Percentiles rank a stretch among this genome's conserved stretches.
phyloP scores from a whole-genome alignment of 2,329 filamentous ascomycete genomes.

The Rugonectria rugulosa region DNA sequence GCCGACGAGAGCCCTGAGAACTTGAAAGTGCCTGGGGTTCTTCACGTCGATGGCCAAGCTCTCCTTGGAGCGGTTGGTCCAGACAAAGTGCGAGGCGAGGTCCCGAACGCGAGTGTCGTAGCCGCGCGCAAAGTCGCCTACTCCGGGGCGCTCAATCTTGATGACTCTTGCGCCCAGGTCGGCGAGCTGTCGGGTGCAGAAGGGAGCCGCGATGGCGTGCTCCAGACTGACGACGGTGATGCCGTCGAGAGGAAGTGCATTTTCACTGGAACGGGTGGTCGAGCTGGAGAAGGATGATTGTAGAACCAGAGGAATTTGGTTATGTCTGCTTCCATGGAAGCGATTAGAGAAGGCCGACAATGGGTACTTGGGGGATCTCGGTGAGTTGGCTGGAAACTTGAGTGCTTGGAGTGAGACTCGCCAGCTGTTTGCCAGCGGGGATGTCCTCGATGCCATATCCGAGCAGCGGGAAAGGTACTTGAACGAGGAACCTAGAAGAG shows the following conservation, averaged over 20 bases:
- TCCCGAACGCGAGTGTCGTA: slow-evolving; percentile 60
- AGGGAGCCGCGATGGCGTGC: slow-evolving; percentile 62
- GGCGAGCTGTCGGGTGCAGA: slow-evolving; percentile 61
- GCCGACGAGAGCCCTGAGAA: slow-evolving; percentile 52
- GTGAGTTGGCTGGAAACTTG: background rate
- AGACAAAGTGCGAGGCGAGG: slow-evolving; percentile 62
- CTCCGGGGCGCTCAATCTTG: slow-evolving; percentile 60
- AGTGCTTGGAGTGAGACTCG: background rate
- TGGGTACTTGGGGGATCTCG: background rate
- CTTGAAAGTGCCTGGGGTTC: slow-evolving; percentile 47
- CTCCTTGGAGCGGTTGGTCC: slow-evolving; percentile 63
- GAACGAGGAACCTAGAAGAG: too few species aligned
- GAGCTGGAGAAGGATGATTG: background rate
- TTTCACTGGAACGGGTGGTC: background rate
- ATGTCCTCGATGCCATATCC: background rate
- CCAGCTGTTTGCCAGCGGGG: background rate
- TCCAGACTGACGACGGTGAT: slow-evolving; percentile 56
- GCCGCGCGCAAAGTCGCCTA: slow-evolving; percentile 60
- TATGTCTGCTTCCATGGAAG: too few species aligned
- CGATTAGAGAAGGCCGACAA: too few species aligned
- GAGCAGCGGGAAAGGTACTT: too few species aligned
- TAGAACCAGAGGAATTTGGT: too few species aligned
- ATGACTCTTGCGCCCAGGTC: slow-evolving; percentile 63
- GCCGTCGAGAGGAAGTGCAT: slow-evolving; percentile 16
- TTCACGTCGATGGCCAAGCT: slow-evolving; percentile 60